Evolutionary conservation across 805 yeast genomes (phyloP).

Genomic region (Spathaspora hagerdaliae): DNA sequence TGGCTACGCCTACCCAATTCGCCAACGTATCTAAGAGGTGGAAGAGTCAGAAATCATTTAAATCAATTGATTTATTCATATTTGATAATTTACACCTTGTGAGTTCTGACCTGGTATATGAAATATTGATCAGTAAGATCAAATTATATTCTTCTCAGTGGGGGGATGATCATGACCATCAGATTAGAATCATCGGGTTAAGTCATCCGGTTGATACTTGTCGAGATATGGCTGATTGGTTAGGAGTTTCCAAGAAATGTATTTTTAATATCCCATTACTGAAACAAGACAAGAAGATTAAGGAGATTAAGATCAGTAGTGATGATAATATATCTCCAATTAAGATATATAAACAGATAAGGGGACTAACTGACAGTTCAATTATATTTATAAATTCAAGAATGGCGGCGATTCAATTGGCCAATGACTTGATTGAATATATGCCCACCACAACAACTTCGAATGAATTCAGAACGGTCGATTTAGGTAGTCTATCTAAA

Average conservation of each 20-base stretch:
- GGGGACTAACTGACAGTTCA: conserved; percentile 17
- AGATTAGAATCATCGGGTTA: conserved; percentile 61
- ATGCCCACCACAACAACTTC: conserved; percentile 16
- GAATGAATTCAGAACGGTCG: conserved; percentile 11
- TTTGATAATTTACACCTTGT: conserved; percentile 71
- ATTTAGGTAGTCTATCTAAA: conserved; percentile 23
- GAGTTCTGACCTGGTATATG: conserved; percentile 64
- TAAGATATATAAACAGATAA: conserved; percentile 3
- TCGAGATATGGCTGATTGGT: conserved; percentile 80
- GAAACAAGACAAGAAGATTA: conserved; percentile 53
- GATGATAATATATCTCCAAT: conserved; percentile 2
- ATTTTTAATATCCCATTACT: conserved; percentile 68
- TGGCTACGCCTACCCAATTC: conserved; percentile 80
- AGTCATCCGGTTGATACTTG: conserved; percentile 70
- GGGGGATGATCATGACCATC: conserved; percentile 27
- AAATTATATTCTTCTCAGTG: conserved; percentile 64
- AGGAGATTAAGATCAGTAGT: conserved; percentile 50
- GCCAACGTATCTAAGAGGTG: conserved; percentile 73
- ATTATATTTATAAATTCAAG: conserved; percentile 59
- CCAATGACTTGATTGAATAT: conserved; percentile 29
- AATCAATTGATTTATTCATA: conserved; percentile 61
- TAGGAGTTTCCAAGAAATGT: conserved; percentile 61
- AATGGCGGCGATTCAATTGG: conserved; percentile 50
- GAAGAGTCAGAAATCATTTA: conserved; percentile 72
- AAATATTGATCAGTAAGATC: conserved; percentile 65